Conservation (phyloP, 108 stramenopile species). For the Hondaea fermentalgiana region DNA sequence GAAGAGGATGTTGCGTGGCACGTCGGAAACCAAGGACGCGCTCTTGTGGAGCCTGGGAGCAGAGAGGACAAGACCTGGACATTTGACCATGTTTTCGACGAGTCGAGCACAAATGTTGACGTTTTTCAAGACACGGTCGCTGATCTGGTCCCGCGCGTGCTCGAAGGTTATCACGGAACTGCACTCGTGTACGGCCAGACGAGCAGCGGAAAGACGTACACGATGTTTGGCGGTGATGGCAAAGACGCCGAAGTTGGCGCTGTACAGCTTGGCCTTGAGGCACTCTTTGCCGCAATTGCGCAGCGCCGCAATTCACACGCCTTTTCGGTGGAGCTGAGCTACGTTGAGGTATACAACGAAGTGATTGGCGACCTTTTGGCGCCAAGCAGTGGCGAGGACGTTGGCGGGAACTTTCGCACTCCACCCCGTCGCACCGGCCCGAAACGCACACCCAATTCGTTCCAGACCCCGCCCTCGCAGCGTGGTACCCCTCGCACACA, state of each 20-base stretch:
- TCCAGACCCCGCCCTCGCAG: neutral
- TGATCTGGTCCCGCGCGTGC: neutral
- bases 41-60: neutral
- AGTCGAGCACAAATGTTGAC: neutral
- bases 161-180: neutral
- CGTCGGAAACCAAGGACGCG: neutral
- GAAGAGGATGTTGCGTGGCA: neutral
- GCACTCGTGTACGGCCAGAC: constrained; percentile 8
- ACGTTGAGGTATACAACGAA: constrained; percentile 12
- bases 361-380: neutral
- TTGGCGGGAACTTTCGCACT: neutral
- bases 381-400: neutral
- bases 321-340: neutral
- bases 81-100: neutral
- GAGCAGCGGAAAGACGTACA: constrained; percentile 14
- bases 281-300: neutral
- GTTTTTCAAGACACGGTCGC: neutral
- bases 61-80: neutral
- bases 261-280: neutral
- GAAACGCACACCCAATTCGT: neutral
- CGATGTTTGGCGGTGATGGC: neutral
- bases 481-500: neutral
- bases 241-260: neutral
- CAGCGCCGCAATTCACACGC: neutral
- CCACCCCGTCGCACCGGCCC: neutral